Conservation (phyloP, 1,139 yeast genomes). For the Magnusiomyces fungicola region DNA sequence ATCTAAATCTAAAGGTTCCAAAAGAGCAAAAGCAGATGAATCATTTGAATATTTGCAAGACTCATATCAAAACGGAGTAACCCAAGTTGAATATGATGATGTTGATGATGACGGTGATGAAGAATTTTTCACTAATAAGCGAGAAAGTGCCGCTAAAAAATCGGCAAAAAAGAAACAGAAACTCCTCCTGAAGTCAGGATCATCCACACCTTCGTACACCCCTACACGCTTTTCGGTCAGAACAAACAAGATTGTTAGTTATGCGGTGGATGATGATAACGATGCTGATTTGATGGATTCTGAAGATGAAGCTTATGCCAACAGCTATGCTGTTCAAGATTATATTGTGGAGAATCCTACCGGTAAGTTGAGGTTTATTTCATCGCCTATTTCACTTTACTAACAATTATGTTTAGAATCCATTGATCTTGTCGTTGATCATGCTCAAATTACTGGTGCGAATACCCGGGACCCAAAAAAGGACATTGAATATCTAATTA, state of each 20-base stretch:
- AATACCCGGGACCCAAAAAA: conserved; percentile 28
- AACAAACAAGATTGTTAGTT: conserved; percentile 63
- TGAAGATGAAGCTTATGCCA: conserved; percentile 33
- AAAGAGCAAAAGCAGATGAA: conserved; percentile 13
- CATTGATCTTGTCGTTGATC: conserved; percentile 31
- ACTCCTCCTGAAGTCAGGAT: conserved; percentile 14
- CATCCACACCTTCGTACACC: conserved; percentile 19
- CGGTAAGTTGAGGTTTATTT: conserved; percentile 20
- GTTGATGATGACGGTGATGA: conserved; percentile 33
- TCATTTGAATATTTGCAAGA: conserved; percentile 16
- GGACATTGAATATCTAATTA: conserved; percentile 42
- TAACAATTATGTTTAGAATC: conserved; percentile 27
- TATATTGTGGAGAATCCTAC: conserved; percentile 28
- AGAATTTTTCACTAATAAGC: conserved; percentile 20
- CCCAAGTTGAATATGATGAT: conserved; percentile 18
- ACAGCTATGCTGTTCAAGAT: conserved; percentile 35
- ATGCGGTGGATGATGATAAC: conserved; percentile 63
- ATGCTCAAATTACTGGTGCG: conserved; percentile 24
- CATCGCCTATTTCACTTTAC: conserved; percentile 4
- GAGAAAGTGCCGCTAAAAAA: conserved; percentile 20
- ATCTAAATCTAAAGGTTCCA: conserved; percentile 8
- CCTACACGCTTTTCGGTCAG: conserved; percentile 64
- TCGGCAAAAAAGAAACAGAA: conserved; percentile 9
- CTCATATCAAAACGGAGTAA: conserved; percentile 2
- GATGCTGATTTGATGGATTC: conserved; percentile 40